A percentile compares a stretch with the other conserved stretches of the same genome.
phyloP scores from a whole-genome alignment of 768 basidiomycete species.

The Megacollybia marginata region DNA sequence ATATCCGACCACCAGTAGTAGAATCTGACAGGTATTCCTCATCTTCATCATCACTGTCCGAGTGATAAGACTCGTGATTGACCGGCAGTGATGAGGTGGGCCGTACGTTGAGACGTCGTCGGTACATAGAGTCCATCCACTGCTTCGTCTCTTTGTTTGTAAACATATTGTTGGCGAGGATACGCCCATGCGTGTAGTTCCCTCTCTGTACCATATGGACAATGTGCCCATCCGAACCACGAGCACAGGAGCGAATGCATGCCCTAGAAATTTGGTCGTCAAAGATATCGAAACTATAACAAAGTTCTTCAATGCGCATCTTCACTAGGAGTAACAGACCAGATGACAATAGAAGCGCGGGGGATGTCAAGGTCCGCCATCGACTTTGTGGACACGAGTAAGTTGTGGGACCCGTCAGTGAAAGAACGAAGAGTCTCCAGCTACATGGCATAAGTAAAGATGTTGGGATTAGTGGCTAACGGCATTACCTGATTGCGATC shows the following conservation, averaged over 20 bases:
- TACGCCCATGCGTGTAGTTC: slow-evolving; percentile 44
- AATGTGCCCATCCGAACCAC: slow-evolving; percentile 42
- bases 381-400: slow-evolving; percentile 54
- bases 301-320: slow-evolving; percentile 1
- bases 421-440: slow-evolving; percentile 42
- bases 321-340: slow-evolving; percentile 30
- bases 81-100: slow-evolving; percentile 39
- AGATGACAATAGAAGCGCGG: slow-evolving; percentile 49
- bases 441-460: too few species aligned
- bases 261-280: slow-evolving; percentile 58
- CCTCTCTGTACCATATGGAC: slow-evolving; percentile 58
- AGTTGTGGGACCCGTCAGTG: slow-evolving; percentile 48
- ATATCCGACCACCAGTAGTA: slow-evolving; percentile 51
- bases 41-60: slow-evolving; percentile 32
- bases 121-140: background rate
- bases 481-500: slow-evolving; percentile 5
- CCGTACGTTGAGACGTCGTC: slow-evolving; percentile 8
- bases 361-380: slow-evolving; percentile 57
- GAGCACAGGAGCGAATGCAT: slow-evolving; percentile 40
- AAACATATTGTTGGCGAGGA: slow-evolving; percentile 27
- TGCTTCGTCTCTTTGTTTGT: background rate
- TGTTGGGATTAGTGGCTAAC: background rate
- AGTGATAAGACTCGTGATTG: slow-evolving; percentile 33
- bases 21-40: slow-evolving; percentile 49
- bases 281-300: slow-evolving; percentile 48